These are phyloP conservation scores for Plantago lanceolata DNA, from an alignment of 305 asterid genomes.

Conservation along the genomic window DNA sequence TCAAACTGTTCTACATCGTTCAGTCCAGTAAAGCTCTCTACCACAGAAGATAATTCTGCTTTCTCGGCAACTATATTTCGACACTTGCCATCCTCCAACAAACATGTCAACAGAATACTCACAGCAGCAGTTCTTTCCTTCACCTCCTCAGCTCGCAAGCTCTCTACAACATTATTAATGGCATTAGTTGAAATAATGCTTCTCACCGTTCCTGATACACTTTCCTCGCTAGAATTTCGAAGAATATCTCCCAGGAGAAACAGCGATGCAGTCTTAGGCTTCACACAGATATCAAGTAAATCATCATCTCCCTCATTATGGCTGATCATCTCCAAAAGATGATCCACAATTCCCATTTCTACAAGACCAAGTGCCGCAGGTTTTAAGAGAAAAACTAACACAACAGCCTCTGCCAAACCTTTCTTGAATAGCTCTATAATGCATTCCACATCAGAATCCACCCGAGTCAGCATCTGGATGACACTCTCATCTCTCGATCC, in stretches of 20 bases:
- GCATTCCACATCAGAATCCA: slow-evolving; percentile 71
- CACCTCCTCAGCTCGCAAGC: slow-evolving; percentile 40
- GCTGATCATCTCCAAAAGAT: slow-evolving; percentile 39
- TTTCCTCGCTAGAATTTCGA: slow-evolving; percentile 30
- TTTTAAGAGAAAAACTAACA: slow-evolving; percentile 46
- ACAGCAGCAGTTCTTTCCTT: slow-evolving; percentile 59
- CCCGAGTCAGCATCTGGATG: slow-evolving; percentile 59
- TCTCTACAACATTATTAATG: slow-evolving; percentile 36
- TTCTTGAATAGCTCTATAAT: slow-evolving; percentile 60
- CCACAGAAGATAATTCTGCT: slow-evolving; percentile 42
- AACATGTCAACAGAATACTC: slow-evolving; percentile 61
- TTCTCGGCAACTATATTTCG: slow-evolving; percentile 60
- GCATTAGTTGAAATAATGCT: slow-evolving; percentile 33
- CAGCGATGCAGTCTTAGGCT: slow-evolving; percentile 54
- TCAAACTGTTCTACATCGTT: slow-evolving; percentile 45
- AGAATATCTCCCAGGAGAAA: slow-evolving; percentile 50
- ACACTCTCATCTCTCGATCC: slow-evolving; percentile 52
- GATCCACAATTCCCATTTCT: slow-evolving; percentile 48
- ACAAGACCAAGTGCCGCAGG: slow-evolving; percentile 37
- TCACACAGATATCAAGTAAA: slow-evolving; percentile 33
- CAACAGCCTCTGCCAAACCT: slow-evolving; percentile 70
- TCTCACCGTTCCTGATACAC: slow-evolving; percentile 28
- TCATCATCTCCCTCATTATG: slow-evolving; percentile 28
- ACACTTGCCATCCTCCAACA: slow-evolving; percentile 65
- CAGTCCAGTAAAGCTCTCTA: slow-evolving; percentile 49